A percentile compares a stretch with the other conserved stretches of the same genome.
phyloP scores from a whole-genome alignment of 108 stramenopile genomes.

The Nitzschia putrida region DNA sequence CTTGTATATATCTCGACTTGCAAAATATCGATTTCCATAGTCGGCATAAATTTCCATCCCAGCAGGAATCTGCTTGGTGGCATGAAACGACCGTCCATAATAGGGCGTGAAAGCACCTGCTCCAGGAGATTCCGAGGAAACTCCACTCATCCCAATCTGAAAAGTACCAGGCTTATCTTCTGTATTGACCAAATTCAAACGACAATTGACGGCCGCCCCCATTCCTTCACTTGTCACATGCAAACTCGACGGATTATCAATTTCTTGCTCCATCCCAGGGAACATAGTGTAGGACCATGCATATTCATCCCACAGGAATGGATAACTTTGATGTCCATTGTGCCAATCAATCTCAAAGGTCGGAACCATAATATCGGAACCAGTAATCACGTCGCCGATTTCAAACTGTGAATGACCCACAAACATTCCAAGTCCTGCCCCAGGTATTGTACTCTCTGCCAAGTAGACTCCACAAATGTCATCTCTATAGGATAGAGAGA shows the following conservation, averaged over 20 bases:
- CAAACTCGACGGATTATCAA: slow-evolving; percentile 7
- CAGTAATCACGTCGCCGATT: slow-evolving; percentile 20
- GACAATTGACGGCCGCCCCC: slow-evolving; percentile 52
- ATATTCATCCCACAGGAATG: slow-evolving; percentile 27
- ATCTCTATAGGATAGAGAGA: background rate
- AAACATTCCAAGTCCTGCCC: slow-evolving; percentile 48
- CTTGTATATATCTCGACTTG: slow-evolving; percentile 32
- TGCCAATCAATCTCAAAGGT: slow-evolving; percentile 36
- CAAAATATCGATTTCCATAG: slow-evolving; percentile 40
- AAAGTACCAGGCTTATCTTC: slow-evolving; percentile 22
- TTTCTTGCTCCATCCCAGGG: slow-evolving; percentile 36
- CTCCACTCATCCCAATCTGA: slow-evolving; percentile 19
- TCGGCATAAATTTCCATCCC: slow-evolving; percentile 34
- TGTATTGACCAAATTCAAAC: slow-evolving; percentile 40
- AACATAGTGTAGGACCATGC: slow-evolving; percentile 22
- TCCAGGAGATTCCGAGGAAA: slow-evolving; percentile 35
- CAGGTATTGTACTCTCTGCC: slow-evolving; percentile 49
- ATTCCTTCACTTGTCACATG: slow-evolving; percentile 32
- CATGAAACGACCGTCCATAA: slow-evolving; percentile 22
- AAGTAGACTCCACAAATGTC: slow-evolving; percentile 41
- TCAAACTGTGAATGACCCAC: slow-evolving; percentile 11
- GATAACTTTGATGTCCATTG: slow-evolving; percentile 2
- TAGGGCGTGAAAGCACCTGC: slow-evolving; percentile 34
- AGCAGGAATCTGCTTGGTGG: slow-evolving; percentile 16
- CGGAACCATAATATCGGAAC: slow-evolving; percentile 33